Conservation (phyloP, 805 yeast genomes). For the Candida oleophila region DNA sequence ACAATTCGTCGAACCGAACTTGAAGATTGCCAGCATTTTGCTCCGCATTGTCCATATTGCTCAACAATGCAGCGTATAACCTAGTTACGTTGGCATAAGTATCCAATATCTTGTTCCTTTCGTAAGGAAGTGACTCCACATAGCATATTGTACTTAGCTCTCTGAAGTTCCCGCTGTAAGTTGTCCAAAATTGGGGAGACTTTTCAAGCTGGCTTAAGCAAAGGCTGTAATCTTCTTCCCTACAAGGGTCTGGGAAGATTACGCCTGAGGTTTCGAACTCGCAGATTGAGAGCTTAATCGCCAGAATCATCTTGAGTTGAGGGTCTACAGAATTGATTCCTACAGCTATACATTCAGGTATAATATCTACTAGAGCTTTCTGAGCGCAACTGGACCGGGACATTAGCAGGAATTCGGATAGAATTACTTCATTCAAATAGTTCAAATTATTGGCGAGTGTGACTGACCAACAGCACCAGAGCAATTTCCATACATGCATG, state of each 20-base stretch:
- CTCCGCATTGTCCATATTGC: not conserved
- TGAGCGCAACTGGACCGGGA: slow-evolving; percentile 30
- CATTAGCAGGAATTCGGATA: not conserved
- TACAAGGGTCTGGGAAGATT: slow-evolving; percentile 29
- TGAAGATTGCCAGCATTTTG: not conserved
- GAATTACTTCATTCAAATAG: not conserved
- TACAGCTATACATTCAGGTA: slow-evolving; percentile 38
- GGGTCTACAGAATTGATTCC: slow-evolving; percentile 40
- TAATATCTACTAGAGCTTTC: slow-evolving; percentile 37
- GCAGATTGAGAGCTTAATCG: slow-evolving; percentile 52
- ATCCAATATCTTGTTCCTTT: slow-evolving; percentile 48
- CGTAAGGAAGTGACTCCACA: slow-evolving; percentile 51
- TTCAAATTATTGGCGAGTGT: not conserved
- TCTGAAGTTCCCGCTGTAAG: slow-evolving; percentile 64
- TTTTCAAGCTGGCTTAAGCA: slow-evolving; percentile 36
- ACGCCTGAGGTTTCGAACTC: slow-evolving; percentile 51
- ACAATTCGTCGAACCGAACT: not conserved
- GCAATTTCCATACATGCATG: not conserved
- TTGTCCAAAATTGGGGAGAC: slow-evolving; percentile 69
- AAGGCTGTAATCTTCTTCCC: slow-evolving; percentile 14
- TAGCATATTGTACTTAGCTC: slow-evolving; percentile 52
- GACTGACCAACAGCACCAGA: not conserved
- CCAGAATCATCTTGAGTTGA: slow-evolving; percentile 33
- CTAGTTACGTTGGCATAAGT: slow-evolving; percentile 49
- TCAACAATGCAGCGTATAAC: slow-evolving; percentile 7